Conservation (phyloP, 2,329 filamentous ascomycete species). For the Trichoderma citrinoviride region DNA sequence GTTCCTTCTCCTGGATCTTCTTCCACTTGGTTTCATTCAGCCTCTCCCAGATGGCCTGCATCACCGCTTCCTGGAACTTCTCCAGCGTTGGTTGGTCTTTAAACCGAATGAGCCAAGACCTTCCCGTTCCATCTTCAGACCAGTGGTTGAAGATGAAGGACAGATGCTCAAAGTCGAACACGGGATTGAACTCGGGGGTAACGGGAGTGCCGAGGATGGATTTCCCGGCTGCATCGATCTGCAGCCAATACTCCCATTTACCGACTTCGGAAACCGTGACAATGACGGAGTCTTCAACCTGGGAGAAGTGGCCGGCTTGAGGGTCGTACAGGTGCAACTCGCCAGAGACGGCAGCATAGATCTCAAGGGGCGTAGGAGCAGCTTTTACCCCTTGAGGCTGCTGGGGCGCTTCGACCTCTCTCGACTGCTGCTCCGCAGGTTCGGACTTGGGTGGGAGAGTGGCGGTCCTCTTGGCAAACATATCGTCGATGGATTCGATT, state of each 20-base stretch:
- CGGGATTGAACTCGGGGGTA: constrained; percentile 88
- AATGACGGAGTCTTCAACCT: constrained; percentile 71
- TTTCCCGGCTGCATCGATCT: constrained; percentile 63
- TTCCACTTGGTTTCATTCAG: constrained; percentile 91
- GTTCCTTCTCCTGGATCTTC: constrained; percentile 87
- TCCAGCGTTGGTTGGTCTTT: constrained; percentile 78
- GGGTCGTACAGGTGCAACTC: constrained; percentile 96
- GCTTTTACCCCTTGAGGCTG: constrained; percentile 14
- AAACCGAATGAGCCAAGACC: constrained; percentile 94
- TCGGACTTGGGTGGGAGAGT: constrained; percentile 49
- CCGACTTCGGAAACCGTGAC: constrained; percentile 83
- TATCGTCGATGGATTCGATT: constrained; percentile 56
- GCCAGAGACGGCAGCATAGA: constrained; percentile 70
- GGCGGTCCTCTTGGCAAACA: constrained; percentile 50
- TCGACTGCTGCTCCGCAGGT: constrained; percentile 34
- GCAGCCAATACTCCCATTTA: constrained; percentile 93
- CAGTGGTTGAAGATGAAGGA: constrained; percentile 99
- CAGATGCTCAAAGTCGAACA: constrained; percentile 98
- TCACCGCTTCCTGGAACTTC: constrained; percentile 86
- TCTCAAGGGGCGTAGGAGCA: constrained; percentile 66
- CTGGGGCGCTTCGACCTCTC: constrained; percentile 29
- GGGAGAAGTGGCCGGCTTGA: constrained; percentile 75
- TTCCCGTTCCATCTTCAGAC: constrained; percentile 79
- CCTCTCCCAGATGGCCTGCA: constrained; percentile 96
- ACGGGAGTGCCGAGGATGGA: constrained; percentile 87